Evolutionary conservation across 106 monocot genomes (phyloP), one percentile per base, ranked within the genome.

Genomic region (Dendrobium nobile): DNA sequence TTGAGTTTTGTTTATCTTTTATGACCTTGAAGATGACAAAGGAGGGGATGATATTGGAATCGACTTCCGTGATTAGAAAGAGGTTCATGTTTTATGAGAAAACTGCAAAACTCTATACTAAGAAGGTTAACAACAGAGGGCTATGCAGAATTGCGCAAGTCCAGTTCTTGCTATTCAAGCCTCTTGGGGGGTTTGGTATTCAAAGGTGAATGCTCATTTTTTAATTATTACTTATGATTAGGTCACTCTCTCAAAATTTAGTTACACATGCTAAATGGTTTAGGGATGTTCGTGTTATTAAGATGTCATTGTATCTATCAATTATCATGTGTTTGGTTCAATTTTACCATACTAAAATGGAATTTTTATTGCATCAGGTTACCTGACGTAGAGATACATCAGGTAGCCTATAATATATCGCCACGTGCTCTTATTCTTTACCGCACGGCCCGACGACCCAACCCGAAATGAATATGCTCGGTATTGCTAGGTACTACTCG

Each of bases 71-170:
- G 44, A 47, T 70, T 20, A 26, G 43, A 5, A 68, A 68, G 27
- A 80, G 79, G 40, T 67, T 79, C 56, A 58, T 54, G 9, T 79
- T 79, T 41, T n/a, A 31, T 9, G 68, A 80, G 43, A 80, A 80
- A 16, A 47, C 28, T 26, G 80, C 27, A 41, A 47, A 80, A 20
- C 47, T 80, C 28, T 68, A 47, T 47, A 2, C 80, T 1, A 47
- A 47, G 68, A 80, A 67, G 44, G 47, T 80, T 17, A 47, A 68
- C 47, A 47, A 68, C 47, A 80, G 80, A 68, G 80, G 68, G 13
- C 68, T 70, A 3, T 80, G 44, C 28, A 68, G 45, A 31, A 47
- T 80, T 27, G 68, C 68, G 3, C 28, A 48, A 45, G 68, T 68
- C 45, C 65, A 79, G 28, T 80, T 68, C 18, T 22, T 80, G 3